These are phyloP conservation scores for Ampelomyces quisqualis DNA, from an alignment of 2,329 filamentous ascomycete genomes.

Conservation along the genomic window DNA sequence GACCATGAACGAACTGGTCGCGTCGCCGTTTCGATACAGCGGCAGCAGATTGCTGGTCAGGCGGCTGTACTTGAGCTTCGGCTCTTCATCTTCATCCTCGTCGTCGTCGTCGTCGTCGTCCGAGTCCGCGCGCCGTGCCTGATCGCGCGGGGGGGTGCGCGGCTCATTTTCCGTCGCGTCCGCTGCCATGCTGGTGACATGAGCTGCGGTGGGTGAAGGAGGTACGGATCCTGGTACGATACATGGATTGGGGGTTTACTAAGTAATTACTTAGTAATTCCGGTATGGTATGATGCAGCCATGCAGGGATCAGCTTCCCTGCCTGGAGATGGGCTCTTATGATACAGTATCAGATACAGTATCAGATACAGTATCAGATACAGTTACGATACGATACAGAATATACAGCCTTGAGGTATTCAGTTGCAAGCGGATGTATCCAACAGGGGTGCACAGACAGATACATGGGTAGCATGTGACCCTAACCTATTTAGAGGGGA, in stretches of 20 bases:
- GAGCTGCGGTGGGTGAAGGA: slow-evolving; percentile 30
- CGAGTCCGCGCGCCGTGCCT: slow-evolving; percentile 20
- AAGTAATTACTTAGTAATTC: too few relatives aligned
- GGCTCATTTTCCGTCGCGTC: slow-evolving; percentile 35
- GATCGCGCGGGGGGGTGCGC: slow-evolving; percentile 39
- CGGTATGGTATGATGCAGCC: too few relatives aligned
- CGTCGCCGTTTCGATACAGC: slow-evolving; percentile 92
- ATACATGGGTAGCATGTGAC: too few relatives aligned
- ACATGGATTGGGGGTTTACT: slow-evolving; percentile 17
- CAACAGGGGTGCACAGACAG: too few relatives aligned
- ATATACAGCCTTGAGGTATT: too few relatives aligned
- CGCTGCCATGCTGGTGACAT: slow-evolving; percentile 47
- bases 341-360: too few relatives aligned
- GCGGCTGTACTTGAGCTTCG: slow-evolving; percentile 87
- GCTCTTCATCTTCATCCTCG: slow-evolving; percentile 90
- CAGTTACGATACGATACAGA: too few relatives aligned
- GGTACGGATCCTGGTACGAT: slow-evolving; percentile 4
- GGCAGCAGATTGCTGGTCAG: slow-evolving; percentile 76
- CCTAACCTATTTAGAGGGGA: too few relatives aligned
- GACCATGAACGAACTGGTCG: slow-evolving; percentile 85
- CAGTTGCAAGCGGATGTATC: too few relatives aligned
- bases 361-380: too few relatives aligned
- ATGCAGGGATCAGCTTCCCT: slow-evolving; percentile 16
- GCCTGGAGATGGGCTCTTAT: too few relatives aligned
- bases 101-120: slow-evolving; percentile 59